These are phyloP conservation scores for Scutellaria galericulata DNA, from an alignment of 257 asterid species.

Conservation along the genomic window DNA sequence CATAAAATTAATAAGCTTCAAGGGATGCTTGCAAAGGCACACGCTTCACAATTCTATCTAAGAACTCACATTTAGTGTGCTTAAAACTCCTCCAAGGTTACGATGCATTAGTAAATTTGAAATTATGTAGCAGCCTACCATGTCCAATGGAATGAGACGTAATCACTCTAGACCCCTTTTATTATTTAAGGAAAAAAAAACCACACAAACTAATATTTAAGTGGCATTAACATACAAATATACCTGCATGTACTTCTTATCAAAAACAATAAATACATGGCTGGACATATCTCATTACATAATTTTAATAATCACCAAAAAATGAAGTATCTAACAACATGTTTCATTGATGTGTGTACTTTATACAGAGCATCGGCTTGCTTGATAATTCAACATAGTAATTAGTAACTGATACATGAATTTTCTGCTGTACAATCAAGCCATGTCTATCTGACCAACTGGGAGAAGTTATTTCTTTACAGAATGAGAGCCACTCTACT, in stretches of 20 bases:
- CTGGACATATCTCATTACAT: background rate
- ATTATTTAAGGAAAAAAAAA: background rate
- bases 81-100: too few relatives aligned
- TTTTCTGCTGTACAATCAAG: constrained; percentile 1
- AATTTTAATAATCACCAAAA: background rate
- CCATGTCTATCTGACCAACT: background rate
- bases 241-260: background rate
- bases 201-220: background rate
- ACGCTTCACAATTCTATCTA: background rate
- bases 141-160: background rate
- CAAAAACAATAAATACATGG: background rate
- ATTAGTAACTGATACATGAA: background rate
- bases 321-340: background rate
- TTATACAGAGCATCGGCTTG: background rate
- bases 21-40: constrained; percentile 12
- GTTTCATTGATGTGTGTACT: background rate
- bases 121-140: constrained; percentile 7
- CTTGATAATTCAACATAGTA: background rate
- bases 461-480: background rate
- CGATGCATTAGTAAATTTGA: too few relatives aligned
- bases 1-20: constrained; percentile 8
- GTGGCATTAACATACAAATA: background rate
- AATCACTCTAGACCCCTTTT: constrained; percentile 1
- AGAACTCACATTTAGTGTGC: background rate
- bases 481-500: background rate